These are phyloP conservation scores for Rhizomucor miehei DNA, from an alignment of 371 early-diverging fungal genomes.

Conservation along the genomic window DNA sequence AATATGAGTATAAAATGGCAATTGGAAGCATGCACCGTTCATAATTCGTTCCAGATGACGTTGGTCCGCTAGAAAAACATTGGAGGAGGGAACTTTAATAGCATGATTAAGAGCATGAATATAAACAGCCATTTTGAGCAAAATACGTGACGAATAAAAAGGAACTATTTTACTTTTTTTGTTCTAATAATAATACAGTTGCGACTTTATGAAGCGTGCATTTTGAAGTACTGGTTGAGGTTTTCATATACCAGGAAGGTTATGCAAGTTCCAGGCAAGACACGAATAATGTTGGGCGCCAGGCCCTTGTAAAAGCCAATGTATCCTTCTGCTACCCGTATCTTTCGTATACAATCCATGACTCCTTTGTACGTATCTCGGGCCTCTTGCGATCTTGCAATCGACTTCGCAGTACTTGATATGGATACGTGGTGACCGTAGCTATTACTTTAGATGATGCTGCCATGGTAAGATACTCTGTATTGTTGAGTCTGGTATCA, in stretches of 20 bases:
- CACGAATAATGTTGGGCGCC: constrained; percentile 84
- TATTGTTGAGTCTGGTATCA: constrained; percentile 49
- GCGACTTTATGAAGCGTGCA: constrained; percentile 37
- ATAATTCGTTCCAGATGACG: too few relatives aligned
- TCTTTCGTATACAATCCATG: constrained; percentile 70
- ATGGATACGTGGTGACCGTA: constrained; percentile 88
- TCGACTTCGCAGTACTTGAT: constrained; percentile 89
- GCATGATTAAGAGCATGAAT: too few relatives aligned
- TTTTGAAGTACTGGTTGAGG: constrained; percentile 65
- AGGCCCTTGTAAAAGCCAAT: constrained; percentile 95
- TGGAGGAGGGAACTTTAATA: too few relatives aligned
- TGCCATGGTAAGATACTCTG: constrained; percentile 86
- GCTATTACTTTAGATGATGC: constrained; percentile 87
- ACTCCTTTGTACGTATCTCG: constrained; percentile 62
- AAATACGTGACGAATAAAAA: too few relatives aligned
- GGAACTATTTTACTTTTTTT: too few relatives aligned
- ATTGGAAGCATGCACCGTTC: too few relatives aligned
- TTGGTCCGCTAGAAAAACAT: too few relatives aligned
- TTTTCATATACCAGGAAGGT: constrained; percentile 96
- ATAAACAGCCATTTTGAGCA: too few relatives aligned
- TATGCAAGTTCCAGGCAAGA: constrained; percentile 93
- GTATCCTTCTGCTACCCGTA: constrained; percentile 73
- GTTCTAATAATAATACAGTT: too few relatives aligned
- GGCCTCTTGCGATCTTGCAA: constrained; percentile 62
- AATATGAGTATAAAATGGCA: too few relatives aligned